phyloP scores from a whole-genome alignment of 371 early-diverging fungal species.

The Lichtheimia hyalospora region DNA sequence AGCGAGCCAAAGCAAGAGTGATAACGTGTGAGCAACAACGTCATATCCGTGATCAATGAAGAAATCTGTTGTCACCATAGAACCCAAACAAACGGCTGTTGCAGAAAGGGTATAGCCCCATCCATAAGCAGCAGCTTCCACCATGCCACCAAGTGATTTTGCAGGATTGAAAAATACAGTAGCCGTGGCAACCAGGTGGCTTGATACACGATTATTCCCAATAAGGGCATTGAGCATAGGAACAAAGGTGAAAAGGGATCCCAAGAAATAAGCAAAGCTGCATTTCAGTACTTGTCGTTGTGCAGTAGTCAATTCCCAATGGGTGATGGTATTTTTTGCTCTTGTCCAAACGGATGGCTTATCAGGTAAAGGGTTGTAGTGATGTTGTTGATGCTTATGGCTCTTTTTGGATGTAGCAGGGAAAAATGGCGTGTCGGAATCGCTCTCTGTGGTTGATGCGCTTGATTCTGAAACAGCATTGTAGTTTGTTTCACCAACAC shows the following conservation, averaged over 20 bases:
- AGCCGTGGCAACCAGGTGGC: slow-evolving; percentile 65
- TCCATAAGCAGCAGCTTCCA: slow-evolving; percentile 64
- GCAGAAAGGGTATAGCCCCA: slow-evolving; percentile 58
- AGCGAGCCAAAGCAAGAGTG: slow-evolving; percentile 57
- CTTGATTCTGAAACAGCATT: slow-evolving; percentile 6
- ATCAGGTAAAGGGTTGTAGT: no score
- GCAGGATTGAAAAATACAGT: slow-evolving; percentile 74
- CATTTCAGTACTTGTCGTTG: slow-evolving; percentile 60
- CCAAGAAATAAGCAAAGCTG: slow-evolving; percentile 63
- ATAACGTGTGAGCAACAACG: slow-evolving; percentile 45
- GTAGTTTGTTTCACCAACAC: background rate
- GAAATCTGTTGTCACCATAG: slow-evolving; percentile 59
- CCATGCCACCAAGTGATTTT: slow-evolving; percentile 65
- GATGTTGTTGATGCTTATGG: no score
- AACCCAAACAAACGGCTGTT: slow-evolving; percentile 44
- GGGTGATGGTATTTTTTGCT: background rate
- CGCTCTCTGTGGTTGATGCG: slow-evolving; percentile 4
- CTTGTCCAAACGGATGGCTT: no score
- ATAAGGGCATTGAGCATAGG: slow-evolving; percentile 51
- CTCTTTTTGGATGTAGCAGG: background rate
- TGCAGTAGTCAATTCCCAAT: slow-evolving; percentile 20
- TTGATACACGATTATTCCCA: slow-evolving; percentile 48
- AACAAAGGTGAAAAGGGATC: slow-evolving; percentile 62
- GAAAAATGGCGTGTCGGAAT: slow-evolving; percentile 5
- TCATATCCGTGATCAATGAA: slow-evolving; percentile 50